Percentiles rank a stretch among this genome's conserved stretches.
phyloP scores from a whole-genome alignment of 345 rosid species.

The Hibiscus mutabilis region DNA sequence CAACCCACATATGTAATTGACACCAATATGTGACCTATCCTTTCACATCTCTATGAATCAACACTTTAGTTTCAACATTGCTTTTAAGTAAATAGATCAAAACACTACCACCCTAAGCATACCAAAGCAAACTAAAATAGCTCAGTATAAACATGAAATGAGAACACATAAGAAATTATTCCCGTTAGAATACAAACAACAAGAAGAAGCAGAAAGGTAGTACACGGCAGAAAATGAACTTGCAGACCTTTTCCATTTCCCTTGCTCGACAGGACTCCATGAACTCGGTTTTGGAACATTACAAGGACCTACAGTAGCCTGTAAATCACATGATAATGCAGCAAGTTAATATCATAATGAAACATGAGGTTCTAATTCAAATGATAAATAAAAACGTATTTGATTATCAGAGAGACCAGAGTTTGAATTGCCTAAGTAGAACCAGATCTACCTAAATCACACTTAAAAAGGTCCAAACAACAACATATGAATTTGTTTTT shows the following conservation, averaged over 20 bases:
- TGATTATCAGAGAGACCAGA: not conserved
- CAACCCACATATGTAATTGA: not conserved
- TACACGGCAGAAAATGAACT: not conserved
- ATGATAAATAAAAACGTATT: not conserved
- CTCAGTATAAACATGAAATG: not conserved
- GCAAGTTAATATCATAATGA: not conserved
- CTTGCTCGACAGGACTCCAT: conserved; percentile 94
- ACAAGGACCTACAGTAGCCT: conserved; percentile 96
- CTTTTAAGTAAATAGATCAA: not conserved
- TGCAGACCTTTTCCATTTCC: conserved; percentile 90
- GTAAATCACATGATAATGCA: conserved; percentile 30
- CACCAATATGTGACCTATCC: not conserved
- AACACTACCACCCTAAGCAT: not conserved
- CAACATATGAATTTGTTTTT: not conserved
- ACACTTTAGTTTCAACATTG: not conserved
- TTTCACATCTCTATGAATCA: not conserved
- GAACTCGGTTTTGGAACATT: conserved; percentile 80
- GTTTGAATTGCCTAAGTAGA: not conserved
- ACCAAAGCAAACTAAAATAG: not conserved
- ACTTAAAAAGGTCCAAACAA: not conserved
- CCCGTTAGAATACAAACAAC: not conserved
- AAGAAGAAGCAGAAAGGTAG: not conserved
- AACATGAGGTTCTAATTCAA: conserved; percentile 12
- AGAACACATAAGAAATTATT: not conserved
- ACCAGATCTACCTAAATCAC: conserved; percentile 28